Evolutionary conservation across 108 stramenopile genomes (phyloP), one percentile per base, ranked within the genome.

Genomic region (Skeletonema costatum): DNA sequence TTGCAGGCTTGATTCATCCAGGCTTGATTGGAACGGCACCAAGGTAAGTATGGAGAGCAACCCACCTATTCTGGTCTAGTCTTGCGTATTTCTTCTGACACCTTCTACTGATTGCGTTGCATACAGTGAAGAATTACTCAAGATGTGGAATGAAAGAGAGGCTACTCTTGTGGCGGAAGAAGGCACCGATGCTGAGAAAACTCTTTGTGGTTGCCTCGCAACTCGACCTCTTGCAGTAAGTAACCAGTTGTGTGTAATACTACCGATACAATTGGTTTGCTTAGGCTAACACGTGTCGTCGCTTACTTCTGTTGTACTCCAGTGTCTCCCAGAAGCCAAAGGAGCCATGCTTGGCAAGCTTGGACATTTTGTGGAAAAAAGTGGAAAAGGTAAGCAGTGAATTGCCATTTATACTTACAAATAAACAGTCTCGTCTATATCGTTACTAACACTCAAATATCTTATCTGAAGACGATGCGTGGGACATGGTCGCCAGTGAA

Each of bases 71-170:
- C 25, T 25, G 25, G 25, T 25, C 25, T 25, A 25, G 16, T n/a
- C 3, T n/a, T 46, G 16, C 11, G 44, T 46, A 14, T 46, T 46
- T 46, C 14, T 46, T 46, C 51, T 56, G 8, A 30, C 32, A 8
- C 13, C 0, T 56, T 4, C 25, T 3, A 25, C 66, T 69, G 16
- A 69, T 56, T 33, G 14, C 53, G 33, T 58, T 32, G 51, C 12
- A 4, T 62, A 19, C 48, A 35, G 53, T 32, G 36, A 61, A 39
- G 89, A 87, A 58, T 75, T 90, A 4, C 83, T 90, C 44, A 73
- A 86, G 66, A 87, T 88, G 72, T 90, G 89, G 89, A 90, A 90
- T 75, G 87, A 87, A 17, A 80, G 89, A 14, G 89, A 90, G 73
- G 69, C 73, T 33, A 50, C 81, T 31, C 79, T 89, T 25, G 75